These are phyloP conservation scores for Penicillium maclennaniae DNA, from an alignment of 495 filamentous ascomycete species.

Conservation along the genomic window DNA sequence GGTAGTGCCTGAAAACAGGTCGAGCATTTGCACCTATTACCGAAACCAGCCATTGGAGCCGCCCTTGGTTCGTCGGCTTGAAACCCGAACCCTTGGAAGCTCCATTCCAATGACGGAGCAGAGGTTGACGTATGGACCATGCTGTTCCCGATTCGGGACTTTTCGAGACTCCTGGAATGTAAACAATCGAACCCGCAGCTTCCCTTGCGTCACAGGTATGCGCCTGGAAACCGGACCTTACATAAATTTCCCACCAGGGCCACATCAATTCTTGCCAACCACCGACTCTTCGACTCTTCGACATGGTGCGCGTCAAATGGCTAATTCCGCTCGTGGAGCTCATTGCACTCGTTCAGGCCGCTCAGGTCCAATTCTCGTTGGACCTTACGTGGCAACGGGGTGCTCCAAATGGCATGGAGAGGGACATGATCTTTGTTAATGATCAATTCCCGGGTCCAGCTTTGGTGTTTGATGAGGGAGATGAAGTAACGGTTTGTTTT, in stretches of 20 bases:
- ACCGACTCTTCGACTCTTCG: too few species aligned
- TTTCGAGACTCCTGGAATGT: neutral
- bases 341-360: neutral
- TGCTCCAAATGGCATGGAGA: constrained; percentile 33
- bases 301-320: neutral
- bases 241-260: neutral
- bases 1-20: too few species aligned
- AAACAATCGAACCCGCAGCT: neutral
- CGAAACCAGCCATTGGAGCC: too few species aligned
- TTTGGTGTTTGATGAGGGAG: constrained; percentile 53
- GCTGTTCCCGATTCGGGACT: too few species aligned
- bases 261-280: too few species aligned
- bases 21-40: too few species aligned
- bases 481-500: constrained; percentile 46
- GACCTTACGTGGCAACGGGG: constrained; percentile 31
- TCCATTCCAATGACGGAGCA: too few species aligned
- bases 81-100: too few species aligned
- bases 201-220: neutral
- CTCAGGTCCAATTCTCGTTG: neutral
- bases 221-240: neutral
- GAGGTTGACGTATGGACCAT: too few species aligned
- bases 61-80: too few species aligned
- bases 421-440: constrained; percentile 52
- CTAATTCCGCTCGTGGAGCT: neutral
- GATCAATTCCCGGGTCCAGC: constrained; percentile 52